Evolutionary conservation across 2,329 filamentous ascomycete genomes (phyloP).

Genomic region (Calonectria montana): DNA sequence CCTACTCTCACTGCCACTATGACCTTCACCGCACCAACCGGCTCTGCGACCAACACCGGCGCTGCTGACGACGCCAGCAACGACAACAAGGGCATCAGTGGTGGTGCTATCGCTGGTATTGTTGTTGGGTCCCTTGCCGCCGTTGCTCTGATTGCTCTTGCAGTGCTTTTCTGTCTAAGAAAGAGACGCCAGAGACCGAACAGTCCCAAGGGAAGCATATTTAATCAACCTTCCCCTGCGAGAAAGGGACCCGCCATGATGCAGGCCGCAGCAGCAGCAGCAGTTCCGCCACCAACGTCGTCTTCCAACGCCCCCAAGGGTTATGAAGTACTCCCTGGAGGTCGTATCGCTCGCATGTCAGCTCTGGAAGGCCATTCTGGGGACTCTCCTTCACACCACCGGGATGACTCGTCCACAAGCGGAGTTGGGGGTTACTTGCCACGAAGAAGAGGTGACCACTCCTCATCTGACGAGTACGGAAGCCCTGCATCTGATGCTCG

Average conservation of each 20-base stretch:
- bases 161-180: conserved; percentile 75
- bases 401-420: conserved; percentile 47
- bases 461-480: conserved; percentile 78
- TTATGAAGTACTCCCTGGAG: conserved; percentile 84
- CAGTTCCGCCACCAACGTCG: conserved; percentile 1
- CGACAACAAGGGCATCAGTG: conserved; percentile 66
- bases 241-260: conserved; percentile 59
- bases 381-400: conserved; percentile 68
- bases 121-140: conserved; percentile 84
- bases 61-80: conserved; percentile 29
- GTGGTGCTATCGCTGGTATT: conserved; percentile 91
- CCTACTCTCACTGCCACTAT: conserved; percentile 80
- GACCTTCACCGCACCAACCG: conserved; percentile 62
- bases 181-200: conserved; percentile 61
- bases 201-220: conserved; percentile 77
- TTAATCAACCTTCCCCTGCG: conserved; percentile 90
- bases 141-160: conserved; percentile 73
- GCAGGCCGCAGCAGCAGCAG: conserved; percentile 48
- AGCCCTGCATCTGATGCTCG: conserved; percentile 77
- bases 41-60: conserved; percentile 49
- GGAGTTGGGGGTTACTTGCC: conserved; percentile 60
- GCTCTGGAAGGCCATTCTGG: conserved; percentile 83
- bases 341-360: conserved; percentile 94
- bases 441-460: conserved; percentile 64
- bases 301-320: conserved; percentile 56